Evolutionary conservation across 345 rosid genomes (phyloP), one percentile per base, ranked within the genome.

Genomic region (Aquilaria malaccensis): DNA sequence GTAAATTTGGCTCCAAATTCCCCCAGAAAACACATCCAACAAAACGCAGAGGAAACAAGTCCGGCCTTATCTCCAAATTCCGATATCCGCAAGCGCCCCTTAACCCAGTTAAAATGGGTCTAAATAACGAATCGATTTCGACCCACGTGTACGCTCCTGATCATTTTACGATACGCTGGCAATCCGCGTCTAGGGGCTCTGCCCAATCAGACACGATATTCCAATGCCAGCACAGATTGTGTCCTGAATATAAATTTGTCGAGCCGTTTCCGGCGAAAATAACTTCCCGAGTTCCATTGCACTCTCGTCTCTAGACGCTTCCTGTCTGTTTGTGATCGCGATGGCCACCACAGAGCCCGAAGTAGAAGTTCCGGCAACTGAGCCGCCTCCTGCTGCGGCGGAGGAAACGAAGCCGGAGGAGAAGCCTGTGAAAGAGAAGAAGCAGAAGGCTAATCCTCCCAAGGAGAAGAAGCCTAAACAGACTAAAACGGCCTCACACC

Each of bases 401-500:
- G 82, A 73, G 69, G 78, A 74, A 65, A 52, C 69, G n/a, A 68
- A 67, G 74, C 60, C 62, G 59, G 64, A n/a, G 5, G 72, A 29
- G 64, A 65, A 58, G 76, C 70, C 66, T 2, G 73, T 45, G 48
- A 73, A 66, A 52, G 86, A 79, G 68, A 77, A 69, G 70, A 81
- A 72, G 51, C 63, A 71, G 0, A 71, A 43, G 45, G 67, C 66
- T 50, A 22, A 22, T 22, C 72, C 80, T 5, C 43, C 43, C 1
- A 37, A 37, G 43, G 43, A 37, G 0, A 76, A 67, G 63, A 83
- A 80, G 69, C 77, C 67, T 0, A 71, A 30, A 52, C 74, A 69
- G 62, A 58, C 83, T 3, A 89, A 77, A 77, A 14, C 82, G 6
- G 70, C 76, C 11, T 45, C 88, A 48, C 98, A 86, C 67, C 98